Percentiles rank a stretch among this genome's conserved stretches.
Conservation (phyloP, 2,329 filamentous ascomycete genomes). For the Cytospora schulzeri region DNA sequence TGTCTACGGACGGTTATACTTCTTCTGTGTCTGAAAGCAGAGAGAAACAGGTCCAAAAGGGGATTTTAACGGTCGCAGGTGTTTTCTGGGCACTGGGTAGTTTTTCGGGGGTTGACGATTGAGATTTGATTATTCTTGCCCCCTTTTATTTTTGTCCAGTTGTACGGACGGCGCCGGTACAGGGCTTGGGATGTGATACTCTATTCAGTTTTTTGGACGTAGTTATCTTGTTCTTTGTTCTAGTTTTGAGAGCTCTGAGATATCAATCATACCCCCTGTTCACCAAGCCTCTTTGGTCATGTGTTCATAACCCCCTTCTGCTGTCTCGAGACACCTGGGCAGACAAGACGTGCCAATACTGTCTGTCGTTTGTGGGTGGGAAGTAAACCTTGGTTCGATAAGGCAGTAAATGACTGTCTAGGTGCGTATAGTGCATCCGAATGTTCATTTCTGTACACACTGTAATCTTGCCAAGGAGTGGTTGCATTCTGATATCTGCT, state of each 20-base stretch:
- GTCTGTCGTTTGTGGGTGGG: too few relatives aligned
- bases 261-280: conserved; percentile 10
- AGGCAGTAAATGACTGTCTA: too few relatives aligned
- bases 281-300: background rate
- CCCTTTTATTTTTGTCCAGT: conserved; percentile 6
- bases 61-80: conserved; percentile 13
- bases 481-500: too few relatives aligned
- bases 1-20: conserved; percentile 4
- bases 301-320: background rate
- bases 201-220: background rate
- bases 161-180: conserved; percentile 14
- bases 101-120: conserved; percentile 12
- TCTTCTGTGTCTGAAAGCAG: conserved; percentile 1
- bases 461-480: too few relatives aligned
- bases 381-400: too few relatives aligned
- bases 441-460: too few relatives aligned
- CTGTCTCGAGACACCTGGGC: too few relatives aligned
- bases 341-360: too few relatives aligned
- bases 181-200: conserved; percentile 7
- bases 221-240: background rate
- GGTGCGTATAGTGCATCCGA: too few relatives aligned
- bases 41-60: conserved; percentile 7
- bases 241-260: background rate
- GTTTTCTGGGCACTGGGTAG: conserved; percentile 11
- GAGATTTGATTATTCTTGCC: too few relatives aligned